Evolutionary conservation across 2,329 filamentous ascomycete species (phyloP), one percentile per base, ranked within the genome.

Genomic region (Scleromitrula shiraiana): DNA sequence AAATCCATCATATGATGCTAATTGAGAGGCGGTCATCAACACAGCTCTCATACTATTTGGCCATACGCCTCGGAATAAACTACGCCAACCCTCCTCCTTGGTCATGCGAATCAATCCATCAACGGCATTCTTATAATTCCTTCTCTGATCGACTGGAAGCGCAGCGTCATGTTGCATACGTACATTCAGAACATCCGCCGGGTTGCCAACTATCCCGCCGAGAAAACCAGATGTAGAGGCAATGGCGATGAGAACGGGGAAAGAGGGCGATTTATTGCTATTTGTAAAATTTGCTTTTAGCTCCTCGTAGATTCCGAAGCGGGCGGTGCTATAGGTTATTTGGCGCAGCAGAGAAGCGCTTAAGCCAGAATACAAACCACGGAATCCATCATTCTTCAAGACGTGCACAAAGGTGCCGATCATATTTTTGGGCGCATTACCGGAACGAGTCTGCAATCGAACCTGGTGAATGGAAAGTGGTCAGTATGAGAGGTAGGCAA

Each of bases 271-370:
- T 23, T 67, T 65, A 10, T 64, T 65, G 10, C 73, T 65, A 7
- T 74, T 71, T 30, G 79, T 78, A 62, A 83, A 75, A 43, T 76
- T 77, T 20, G 77, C 71, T 70, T 98, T 98, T 51, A 97, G 75
- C 58, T 95, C 82, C 70, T 97, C 93, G 73, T 98, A 98, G 55
- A 96, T 82, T 55, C 89, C 93, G 70, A 98, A 98, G 41, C 93
- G 88, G 30, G 89, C 93, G 42, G 93, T 98, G 51, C 86, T 93
- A 73, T 98, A 98, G 51, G 93, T 97, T 58, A 90, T 77, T 71
- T 97, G 93, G 56, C 93, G 90, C 50, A 97, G 77, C 41, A 97
- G 78, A 49, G 90, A 93, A 57, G 93, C 93, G 2, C 90, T 94
- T 50, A 97, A 81, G 70, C 93, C 93, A 62, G 78, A 83, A 70